Base-by-base conservation (phyloP, 1,284 basidiomycete species). In the Amylostereum areolatum region DNA sequence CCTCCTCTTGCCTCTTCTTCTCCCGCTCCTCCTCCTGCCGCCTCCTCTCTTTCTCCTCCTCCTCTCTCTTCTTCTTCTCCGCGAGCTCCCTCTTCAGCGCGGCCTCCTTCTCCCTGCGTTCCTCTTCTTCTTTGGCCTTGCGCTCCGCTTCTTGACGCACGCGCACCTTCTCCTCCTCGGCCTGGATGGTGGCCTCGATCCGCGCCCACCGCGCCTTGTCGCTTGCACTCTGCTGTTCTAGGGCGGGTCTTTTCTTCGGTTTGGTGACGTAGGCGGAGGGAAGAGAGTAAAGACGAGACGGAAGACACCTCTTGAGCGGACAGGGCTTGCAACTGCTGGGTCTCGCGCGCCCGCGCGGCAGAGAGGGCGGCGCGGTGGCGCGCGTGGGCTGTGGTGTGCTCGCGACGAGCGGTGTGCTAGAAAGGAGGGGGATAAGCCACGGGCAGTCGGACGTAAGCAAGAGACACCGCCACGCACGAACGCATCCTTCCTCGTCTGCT, bases 401-500 rank as follows among this genome's bases (percentile, higher is more conserved):
- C 71, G 56, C 75, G 78, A 3, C 81, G 75, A 9, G 85, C 86
- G 12, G 74, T 71, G 52, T 72, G 74, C 85, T 87, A 52, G 30
- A 25, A 28, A 24, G 25, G 18, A 29, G 18, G 46, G 12, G 9
- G 11, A 4, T 5, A 5, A 47, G 9, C 9, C 28, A 29, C 50
- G 12, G 40, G n/a, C 29, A 24, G 18, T n/a, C 24, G 2, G 42
- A 28, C 9, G 4, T 11, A 27, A n/a, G 43, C n/a, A 46, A 12
- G 30, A n/a, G 31, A 24, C 43, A 12, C 37, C 35, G 18, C 2
- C 5, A 43, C 47, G 43, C 5, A 89, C 87, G 57, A 84, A 80
- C 11, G 87, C 82, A 53, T 89, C 85, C 56, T 74, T 78, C 33
- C 78, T 73, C 29, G 80, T 78, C 55, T 81, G 70, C 52, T 74